phyloP scores from a whole-genome alignment of 257 asterid species.

The Nicotiana paniculata region DNA sequence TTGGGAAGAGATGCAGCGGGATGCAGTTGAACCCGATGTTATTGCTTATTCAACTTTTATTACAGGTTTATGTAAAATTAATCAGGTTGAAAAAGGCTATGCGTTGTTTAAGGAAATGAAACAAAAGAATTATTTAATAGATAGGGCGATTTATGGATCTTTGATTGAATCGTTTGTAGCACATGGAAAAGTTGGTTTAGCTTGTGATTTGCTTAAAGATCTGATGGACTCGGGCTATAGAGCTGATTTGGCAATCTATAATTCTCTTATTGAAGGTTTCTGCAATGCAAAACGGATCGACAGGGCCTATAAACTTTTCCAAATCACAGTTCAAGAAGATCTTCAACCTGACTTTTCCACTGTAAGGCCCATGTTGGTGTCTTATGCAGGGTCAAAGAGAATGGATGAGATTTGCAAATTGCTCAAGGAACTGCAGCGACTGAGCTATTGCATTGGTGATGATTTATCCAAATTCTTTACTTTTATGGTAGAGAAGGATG shows the following conservation, averaged over 20 bases:
- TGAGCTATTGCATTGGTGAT: constrained; percentile 36
- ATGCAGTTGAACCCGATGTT: constrained; percentile 71
- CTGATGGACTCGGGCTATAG: constrained; percentile 84
- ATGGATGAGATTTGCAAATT: constrained; percentile 56
- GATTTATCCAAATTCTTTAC: constrained; percentile 56
- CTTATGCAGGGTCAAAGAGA: constrained; percentile 58
- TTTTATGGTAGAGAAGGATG: constrained; percentile 35
- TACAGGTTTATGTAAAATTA: constrained; percentile 59
- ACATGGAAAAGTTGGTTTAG: constrained; percentile 63
- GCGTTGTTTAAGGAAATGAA: constrained; percentile 84
- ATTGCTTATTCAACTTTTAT: constrained; percentile 85
- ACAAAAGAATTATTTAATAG: constrained; percentile 56
- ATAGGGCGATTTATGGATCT: constrained; percentile 79
- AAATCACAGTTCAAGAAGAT: constrained; percentile 59
- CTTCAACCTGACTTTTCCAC: constrained; percentile 72
- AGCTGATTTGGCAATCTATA: constrained; percentile 76
- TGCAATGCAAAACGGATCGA: constrained; percentile 56
- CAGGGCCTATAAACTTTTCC: constrained; percentile 78
- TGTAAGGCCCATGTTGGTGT: constrained; percentile 56
- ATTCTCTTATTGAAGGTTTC: constrained; percentile 72
- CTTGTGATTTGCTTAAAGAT: constrained; percentile 82
- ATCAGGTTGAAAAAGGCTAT: constrained; percentile 48
- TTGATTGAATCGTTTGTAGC: constrained; percentile 77
- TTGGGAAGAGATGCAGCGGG: constrained; percentile 83
- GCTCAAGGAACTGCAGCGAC: constrained; percentile 61